Percentiles rank a stretch among this genome's conserved stretches.
Evolutionary conservation across 352 stramenopile genomes (phyloP).

Genomic region (Phytopythium vexans): DNA sequence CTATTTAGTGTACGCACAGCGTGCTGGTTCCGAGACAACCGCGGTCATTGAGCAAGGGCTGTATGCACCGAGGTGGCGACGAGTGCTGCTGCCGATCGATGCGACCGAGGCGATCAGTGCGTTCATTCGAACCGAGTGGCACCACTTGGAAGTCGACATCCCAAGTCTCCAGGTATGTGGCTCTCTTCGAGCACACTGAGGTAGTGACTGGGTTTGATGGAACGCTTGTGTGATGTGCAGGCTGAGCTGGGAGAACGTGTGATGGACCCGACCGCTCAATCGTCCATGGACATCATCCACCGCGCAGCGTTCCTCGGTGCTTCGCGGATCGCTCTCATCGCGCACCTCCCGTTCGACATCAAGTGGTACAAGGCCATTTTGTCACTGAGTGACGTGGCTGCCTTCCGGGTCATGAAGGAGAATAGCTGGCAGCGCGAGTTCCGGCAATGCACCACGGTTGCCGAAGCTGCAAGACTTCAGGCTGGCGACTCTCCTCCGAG

Average conservation of each 20-base stretch:
- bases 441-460: constrained; percentile 20
- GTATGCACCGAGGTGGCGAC: constrained; percentile 12
- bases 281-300: constrained; percentile 23
- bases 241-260: constrained; percentile 21
- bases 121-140: constrained; percentile 38
- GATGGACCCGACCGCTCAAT: constrained; percentile 14
- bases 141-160: constrained; percentile 28
- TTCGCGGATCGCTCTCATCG: constrained; percentile 22
- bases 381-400: constrained; percentile 9
- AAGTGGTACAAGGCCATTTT: constrained; percentile 24
- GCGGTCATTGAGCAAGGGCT: constrained; percentile 7
- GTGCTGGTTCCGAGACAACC: neutral
- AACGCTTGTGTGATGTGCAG: constrained; percentile 4
- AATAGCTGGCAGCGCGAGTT: constrained; percentile 20
- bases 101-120: constrained; percentile 21
- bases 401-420: constrained; percentile 29
- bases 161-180: constrained; percentile 24
- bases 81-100: constrained; percentile 13
- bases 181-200: neutral
- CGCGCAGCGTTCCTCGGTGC: constrained; percentile 24
- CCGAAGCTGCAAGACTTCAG: constrained; percentile 3
- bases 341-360: constrained; percentile 23
- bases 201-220: neutral
- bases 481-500: neutral
- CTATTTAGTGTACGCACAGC: neutral